Evolutionary conservation across 2,329 filamentous ascomycete species (phyloP).

Genomic region (Colletotrichum cordylinicola): DNA sequence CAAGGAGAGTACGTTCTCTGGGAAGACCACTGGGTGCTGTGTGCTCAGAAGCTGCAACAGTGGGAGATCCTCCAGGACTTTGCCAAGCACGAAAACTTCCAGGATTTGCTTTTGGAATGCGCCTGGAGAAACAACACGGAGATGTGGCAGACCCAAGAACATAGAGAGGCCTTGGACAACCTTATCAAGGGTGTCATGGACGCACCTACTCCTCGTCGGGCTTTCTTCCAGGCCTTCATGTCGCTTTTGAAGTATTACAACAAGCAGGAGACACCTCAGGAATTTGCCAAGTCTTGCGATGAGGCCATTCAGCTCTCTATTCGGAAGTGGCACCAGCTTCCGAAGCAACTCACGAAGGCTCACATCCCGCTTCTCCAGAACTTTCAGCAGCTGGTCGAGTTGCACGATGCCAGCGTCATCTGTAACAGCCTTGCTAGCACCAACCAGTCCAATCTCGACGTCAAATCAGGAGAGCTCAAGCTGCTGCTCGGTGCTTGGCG

Average conservation of each 20-base stretch:
- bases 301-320: conserved; percentile 98
- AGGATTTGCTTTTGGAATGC: conserved; percentile 92
- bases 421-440: conserved; percentile 89
- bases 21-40: conserved; percentile 99
- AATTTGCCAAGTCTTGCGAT: conserved; percentile 91
- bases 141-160: conserved; percentile 87
- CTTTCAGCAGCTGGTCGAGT: conserved; percentile 96
- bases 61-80: conserved; percentile 99
- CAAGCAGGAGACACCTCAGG: conserved; percentile 78
- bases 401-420: conserved; percentile 97
- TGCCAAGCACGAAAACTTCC: conserved; percentile 98
- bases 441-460: conserved; percentile 83
- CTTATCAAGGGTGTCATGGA: conserved; percentile 98
- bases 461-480: conserved; percentile 95
- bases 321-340: conserved; percentile 98
- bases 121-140: conserved; percentile 96
- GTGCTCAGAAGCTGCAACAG: conserved; percentile 96
- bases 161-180: conserved; percentile 87
- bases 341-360: conserved; percentile 88
- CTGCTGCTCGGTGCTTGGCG: conserved; percentile 93
- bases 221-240: conserved; percentile 99
- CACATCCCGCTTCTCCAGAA: conserved; percentile 95
- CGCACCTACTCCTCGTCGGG: conserved; percentile 88
- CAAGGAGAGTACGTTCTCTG: conserved; percentile 98
- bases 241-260: conserved; percentile 92